These are phyloP conservation scores for Quercus cerris DNA, from an alignment of 306 rosid genomes.

Conservation along the genomic window DNA sequence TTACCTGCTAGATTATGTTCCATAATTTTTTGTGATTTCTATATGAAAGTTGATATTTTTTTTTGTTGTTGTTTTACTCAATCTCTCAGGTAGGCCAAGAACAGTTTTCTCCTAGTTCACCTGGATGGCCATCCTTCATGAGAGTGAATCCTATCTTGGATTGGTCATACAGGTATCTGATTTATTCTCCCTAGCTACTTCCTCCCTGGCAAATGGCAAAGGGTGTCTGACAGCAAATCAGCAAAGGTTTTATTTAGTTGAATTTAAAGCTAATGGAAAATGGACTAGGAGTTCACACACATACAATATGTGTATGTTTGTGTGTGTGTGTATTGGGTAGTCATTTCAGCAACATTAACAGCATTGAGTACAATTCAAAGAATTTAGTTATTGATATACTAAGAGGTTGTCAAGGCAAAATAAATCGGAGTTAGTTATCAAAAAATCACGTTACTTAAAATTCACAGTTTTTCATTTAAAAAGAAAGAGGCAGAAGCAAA, in stretches of 20 bases:
- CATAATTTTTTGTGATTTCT: slow-evolving; percentile 7
- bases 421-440: not conserved
- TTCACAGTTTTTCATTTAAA: not conserved
- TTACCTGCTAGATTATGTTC: not conserved
- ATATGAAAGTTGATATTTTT: not conserved
- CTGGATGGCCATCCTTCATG: slow-evolving; percentile 98
- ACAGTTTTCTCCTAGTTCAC: slow-evolving; percentile 94
- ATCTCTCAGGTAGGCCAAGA: slow-evolving; percentile 89
- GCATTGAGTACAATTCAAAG: not conserved
- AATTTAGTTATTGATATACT: too few relatives aligned
- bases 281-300: too few relatives aligned
- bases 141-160: slow-evolving; percentile 97
- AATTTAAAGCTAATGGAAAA: not conserved
- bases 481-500: not conserved
- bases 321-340: not conserved
- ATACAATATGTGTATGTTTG: not conserved
- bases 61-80: not conserved
- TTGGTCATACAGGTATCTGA: slow-evolving; percentile 83
- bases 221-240: not conserved
- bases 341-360: not conserved
- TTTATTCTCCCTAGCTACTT: slow-evolving; percentile 7
- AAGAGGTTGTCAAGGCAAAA: not conserved
- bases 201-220: slow-evolving; percentile 13
- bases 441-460: not conserved
- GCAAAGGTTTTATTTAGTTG: not conserved